phyloP scores from a whole-genome alignment of 2,329 filamentous ascomycete genomes.

The Colletotrichum sp. region DNA sequence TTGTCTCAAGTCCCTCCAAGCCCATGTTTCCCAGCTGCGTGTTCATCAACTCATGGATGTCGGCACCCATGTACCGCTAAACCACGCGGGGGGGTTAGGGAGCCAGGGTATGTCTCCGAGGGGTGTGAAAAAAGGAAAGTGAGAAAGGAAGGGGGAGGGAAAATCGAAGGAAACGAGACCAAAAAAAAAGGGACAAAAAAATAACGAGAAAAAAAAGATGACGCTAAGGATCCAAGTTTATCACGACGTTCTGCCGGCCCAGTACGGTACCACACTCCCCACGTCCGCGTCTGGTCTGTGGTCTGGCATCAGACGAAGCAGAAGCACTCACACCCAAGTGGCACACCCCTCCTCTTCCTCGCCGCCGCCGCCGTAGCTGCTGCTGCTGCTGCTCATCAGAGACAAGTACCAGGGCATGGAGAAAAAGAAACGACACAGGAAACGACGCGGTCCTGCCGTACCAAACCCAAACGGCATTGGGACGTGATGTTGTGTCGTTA shows the following conservation, averaged over 20 bases:
- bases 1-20: slow-evolving; percentile 14
- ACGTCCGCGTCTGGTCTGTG: slow-evolving; percentile 12
- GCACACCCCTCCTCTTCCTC: slow-evolving; percentile 21
- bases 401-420: slow-evolving; percentile 24
- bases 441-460: slow-evolving; percentile 17
- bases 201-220: slow-evolving; percentile 5
- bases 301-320: slow-evolving; percentile 20
- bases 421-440: slow-evolving; percentile 23
- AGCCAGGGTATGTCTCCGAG: not conserved
- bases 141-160: not conserved
- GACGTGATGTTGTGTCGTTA: slow-evolving; percentile 19
- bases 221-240: slow-evolving; percentile 16
- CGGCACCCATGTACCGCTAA: slow-evolving; percentile 15
- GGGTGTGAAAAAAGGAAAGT: not conserved
- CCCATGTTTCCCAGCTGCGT: slow-evolving; percentile 13
- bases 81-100: slow-evolving; percentile 15
- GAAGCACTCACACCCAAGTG: slow-evolving; percentile 23
- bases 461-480: slow-evolving; percentile 21
- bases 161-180: not conserved
- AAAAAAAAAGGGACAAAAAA: not conserved
- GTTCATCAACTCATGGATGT: slow-evolving; percentile 11
- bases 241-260: slow-evolving; percentile 20
- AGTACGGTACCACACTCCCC: slow-evolving; percentile 12
- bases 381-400: slow-evolving; percentile 15
- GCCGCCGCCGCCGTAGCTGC: not conserved